phyloP scores from a whole-genome alignment of 345 rosid species.

The Excoecaria agallocha region DNA sequence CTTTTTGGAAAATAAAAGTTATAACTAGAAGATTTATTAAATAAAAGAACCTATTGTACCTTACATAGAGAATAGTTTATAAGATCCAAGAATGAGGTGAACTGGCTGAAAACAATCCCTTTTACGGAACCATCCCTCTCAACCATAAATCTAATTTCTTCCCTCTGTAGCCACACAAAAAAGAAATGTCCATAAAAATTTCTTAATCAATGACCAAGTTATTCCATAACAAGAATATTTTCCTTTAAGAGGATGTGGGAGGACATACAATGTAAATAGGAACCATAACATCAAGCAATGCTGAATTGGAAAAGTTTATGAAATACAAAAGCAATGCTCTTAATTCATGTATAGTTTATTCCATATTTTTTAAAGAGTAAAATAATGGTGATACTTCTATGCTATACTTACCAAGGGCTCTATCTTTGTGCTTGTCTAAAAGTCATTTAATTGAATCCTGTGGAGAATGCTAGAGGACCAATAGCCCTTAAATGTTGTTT shows the following conservation, averaged over 20 bases:
- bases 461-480: constrained; percentile 80
- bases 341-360: neutral
- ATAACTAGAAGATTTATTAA: constrained; percentile 1
- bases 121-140: constrained; percentile 98
- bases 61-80: constrained; percentile 76
- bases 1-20: constrained; percentile 5
- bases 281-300: neutral
- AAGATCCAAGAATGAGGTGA: constrained; percentile 90
- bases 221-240: neutral
- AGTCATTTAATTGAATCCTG: constrained; percentile 69
- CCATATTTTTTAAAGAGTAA: neutral
- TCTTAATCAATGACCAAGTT: neutral
- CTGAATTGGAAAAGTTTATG: neutral
- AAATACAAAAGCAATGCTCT: neutral
- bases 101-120: constrained; percentile 97
- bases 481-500: constrained; percentile 68
- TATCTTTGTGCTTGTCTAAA: constrained; percentile 96
- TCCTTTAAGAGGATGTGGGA: neutral
- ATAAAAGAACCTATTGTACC: constrained; percentile 36
- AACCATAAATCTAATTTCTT: constrained; percentile 88
- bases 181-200: neutral
- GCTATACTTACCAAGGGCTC: constrained; percentile 81
- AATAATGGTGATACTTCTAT: neutral
- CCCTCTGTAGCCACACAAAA: constrained; percentile 54
- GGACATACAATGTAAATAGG: neutral